Evolutionary conservation across 768 basidiomycete species (phyloP).

Genomic region (Leucocoprinus birnbaumii): DNA sequence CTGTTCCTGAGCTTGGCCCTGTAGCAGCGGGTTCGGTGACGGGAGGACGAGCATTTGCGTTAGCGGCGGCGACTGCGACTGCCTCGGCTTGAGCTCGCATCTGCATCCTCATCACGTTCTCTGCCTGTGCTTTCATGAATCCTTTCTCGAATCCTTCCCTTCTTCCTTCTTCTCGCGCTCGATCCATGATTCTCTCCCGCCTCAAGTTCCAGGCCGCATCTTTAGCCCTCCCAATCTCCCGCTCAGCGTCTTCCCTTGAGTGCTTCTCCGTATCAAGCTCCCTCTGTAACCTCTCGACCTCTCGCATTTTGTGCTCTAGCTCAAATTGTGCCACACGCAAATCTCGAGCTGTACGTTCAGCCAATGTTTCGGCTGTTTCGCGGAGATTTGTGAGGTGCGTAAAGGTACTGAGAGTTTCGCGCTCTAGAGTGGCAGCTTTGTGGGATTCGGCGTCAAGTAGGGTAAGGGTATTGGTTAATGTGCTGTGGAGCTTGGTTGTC

Average conservation of each 20-base stretch:
- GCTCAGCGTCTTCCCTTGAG: conserved; percentile 57
- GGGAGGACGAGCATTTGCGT: neutral
- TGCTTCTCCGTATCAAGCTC: conserved; percentile 44
- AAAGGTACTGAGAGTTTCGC: conserved; percentile 29
- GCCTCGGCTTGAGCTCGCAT: conserved; percentile 6
- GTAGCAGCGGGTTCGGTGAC: neutral
- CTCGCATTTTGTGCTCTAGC: conserved; percentile 39
- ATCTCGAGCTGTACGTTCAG: conserved; percentile 32
- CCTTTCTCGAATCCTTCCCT: conserved; percentile 49
- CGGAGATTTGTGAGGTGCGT: conserved; percentile 33
- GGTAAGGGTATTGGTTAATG: conserved; percentile 31
- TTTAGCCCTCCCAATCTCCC: conserved; percentile 48
- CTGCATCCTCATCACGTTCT: conserved; percentile 21
- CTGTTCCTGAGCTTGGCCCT: neutral
- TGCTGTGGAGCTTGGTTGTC: conserved; percentile 28
- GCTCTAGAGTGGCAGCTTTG: conserved; percentile 32
- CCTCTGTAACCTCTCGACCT: conserved; percentile 52
- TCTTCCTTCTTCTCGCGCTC: conserved; percentile 59
- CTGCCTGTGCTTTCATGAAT: conserved; percentile 33
- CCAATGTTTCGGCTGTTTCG: conserved; percentile 33
- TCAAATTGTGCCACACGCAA: conserved; percentile 35
- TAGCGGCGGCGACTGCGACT: neutral
- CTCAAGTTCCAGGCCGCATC: conserved; percentile 47
- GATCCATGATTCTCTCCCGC: conserved; percentile 46
- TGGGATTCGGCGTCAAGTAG: conserved; percentile 31